Conservation (phyloP, 176 grass and related monocot species). For the Hsuehochloa calcarea region DNA sequence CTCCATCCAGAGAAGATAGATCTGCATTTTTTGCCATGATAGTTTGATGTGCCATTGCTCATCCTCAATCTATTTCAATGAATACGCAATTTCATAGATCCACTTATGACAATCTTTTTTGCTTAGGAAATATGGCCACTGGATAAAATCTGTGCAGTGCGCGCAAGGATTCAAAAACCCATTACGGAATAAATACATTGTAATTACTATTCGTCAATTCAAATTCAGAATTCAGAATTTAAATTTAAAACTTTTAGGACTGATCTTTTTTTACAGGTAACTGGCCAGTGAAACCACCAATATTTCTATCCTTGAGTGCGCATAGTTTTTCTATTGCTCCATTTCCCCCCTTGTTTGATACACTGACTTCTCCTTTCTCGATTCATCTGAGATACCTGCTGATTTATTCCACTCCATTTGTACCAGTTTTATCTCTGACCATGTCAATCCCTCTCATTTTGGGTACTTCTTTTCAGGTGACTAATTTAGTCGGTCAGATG, state of each 20-base stretch:
- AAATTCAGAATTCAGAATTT: too few relatives aligned
- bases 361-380: neutral
- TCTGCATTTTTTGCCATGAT: neutral
- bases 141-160: neutral
- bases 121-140: neutral
- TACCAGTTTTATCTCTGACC: neutral
- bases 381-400: neutral
- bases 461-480: constrained; percentile 60
- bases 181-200: too few relatives aligned
- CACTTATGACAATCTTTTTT: neutral
- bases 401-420: neutral
- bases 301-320: neutral
- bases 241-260: too few relatives aligned
- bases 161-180: too few relatives aligned
- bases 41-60: neutral
- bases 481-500: constrained; percentile 85
- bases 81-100: neutral
- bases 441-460: neutral
- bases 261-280: too few relatives aligned
- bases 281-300: too few relatives aligned
- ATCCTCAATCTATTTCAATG: neutral
- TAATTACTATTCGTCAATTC: too few relatives aligned
- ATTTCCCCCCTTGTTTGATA: neutral
- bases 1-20: neutral
- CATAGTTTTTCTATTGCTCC: neutral